Base-by-base conservation (phyloP, 306 rosid species). In the Styphnolobium japonicum region DNA sequence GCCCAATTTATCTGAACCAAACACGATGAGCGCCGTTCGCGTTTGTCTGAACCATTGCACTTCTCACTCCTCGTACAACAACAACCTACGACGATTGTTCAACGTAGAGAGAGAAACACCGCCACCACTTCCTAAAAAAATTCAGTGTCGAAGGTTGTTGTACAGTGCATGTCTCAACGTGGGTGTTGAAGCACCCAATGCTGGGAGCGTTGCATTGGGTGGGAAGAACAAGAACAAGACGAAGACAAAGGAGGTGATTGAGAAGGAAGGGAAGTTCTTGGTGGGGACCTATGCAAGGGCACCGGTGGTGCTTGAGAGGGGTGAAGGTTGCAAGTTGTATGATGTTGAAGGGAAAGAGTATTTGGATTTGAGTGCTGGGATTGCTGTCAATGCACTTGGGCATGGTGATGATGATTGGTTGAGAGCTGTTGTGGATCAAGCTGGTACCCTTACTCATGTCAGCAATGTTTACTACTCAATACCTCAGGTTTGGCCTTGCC, bases 331-430 rank as follows among this genome's bases (percentile, higher is more conserved):
- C 68, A 93, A 93, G 62, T 31, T 93, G 81, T 85, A 79, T 80
- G 98, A 95, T 58, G 78, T 83, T 14, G 97, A 91, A 66, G 98
- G 99, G 81, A 69, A 75, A 25, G 97, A 95, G 77, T 95, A 89
- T 78, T 67, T 93, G 75, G 99, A 95, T 82, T 5, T 91, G 88
- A 84, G 80, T 46, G 36, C 93, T 1, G 98, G 99, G 34, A 95
- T 93, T 56, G 99, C 96, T 1, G 98, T 95, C 15, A 95, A 93
- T 57, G 87, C 98, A 5, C 89, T 95, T 0, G 99, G 98, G 5
- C 90, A 92, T 48, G 94, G 87, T 5, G 99, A 95, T 79, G 85
- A 75, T 37, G 98, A 95, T 40, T 91, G 96, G 97, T 77, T 92
- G 61, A 83, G 42, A 78, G 97, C 99, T 19, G 89, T 95, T 21